A percentile compares a stretch with the other conserved stretches of the same genome.
These are phyloP conservation scores for Pleurotus sapidus DNA, from an alignment of 768 basidiomycete species.

Conservation along the genomic window DNA sequence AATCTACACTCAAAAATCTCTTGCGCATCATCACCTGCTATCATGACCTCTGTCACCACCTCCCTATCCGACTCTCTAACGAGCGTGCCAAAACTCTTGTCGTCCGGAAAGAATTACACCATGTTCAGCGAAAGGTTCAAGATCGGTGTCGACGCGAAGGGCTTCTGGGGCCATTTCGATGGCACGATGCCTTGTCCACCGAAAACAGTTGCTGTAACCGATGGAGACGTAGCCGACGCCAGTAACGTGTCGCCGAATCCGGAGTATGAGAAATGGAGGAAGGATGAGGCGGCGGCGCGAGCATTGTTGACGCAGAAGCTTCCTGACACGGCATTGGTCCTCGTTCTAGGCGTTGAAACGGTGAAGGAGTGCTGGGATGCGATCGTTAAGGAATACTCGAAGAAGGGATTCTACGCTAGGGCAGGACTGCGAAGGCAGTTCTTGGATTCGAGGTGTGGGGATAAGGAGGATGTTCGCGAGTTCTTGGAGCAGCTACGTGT, in stretches of 20 bases:
- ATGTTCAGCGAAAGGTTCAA: conserved; percentile 10
- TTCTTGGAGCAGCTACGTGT: conserved; percentile 7
- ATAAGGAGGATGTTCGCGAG: conserved; percentile 8
- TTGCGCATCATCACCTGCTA: too few species aligned
- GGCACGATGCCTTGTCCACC: conserved; percentile 4
- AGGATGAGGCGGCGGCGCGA: background rate
- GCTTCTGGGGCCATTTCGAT: conserved; percentile 14
- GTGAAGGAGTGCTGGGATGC: background rate
- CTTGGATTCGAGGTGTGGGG: background rate
- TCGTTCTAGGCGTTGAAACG: background rate
- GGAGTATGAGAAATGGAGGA: background rate
- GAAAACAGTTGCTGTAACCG: background rate
- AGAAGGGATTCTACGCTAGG: background rate
- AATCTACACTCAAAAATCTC: too few species aligned
- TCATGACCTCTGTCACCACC: background rate
- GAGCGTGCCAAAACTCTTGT: conserved; percentile 14
- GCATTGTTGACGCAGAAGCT: background rate
- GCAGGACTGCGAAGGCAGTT: background rate
- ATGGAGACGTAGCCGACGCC: background rate
- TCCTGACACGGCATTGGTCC: background rate
- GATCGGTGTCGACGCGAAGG: conserved; percentile 12
- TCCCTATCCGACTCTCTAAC: conserved; percentile 3
- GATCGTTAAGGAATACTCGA: background rate
- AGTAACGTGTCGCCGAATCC: background rate
- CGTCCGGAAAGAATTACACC: conserved; percentile 11